Evolutionary conservation across 75 land plant genomes (phyloP).

Genomic region (Cupressus sempervirens): DNA sequence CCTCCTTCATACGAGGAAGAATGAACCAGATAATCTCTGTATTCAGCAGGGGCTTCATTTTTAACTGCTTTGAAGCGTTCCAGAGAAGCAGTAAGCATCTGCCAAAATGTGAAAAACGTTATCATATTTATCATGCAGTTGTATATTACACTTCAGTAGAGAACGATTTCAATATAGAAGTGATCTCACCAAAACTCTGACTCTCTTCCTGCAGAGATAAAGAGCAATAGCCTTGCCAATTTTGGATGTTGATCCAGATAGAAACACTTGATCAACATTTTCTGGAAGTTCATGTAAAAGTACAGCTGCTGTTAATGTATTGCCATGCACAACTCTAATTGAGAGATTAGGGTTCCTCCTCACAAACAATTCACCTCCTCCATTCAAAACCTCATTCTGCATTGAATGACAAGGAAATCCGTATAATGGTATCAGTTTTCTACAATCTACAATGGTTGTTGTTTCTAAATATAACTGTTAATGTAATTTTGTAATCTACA

Average conservation of each 20-base stretch:
- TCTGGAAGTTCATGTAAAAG: slow-evolving; percentile 27
- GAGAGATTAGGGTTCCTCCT: slow-evolving; percentile 25
- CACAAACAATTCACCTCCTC: slow-evolving; percentile 40
- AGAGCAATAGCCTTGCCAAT: slow-evolving; percentile 44
- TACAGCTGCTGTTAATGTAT: slow-evolving; percentile 41
- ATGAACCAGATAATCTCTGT: slow-evolving; percentile 21
- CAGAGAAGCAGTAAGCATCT: slow-evolving; percentile 42
- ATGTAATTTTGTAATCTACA: too few species aligned
- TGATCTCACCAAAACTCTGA: slow-evolving; percentile 33
- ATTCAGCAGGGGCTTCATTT: slow-evolving; percentile 23
- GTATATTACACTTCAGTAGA: not conserved
- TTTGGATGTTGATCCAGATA: slow-evolving; percentile 42
- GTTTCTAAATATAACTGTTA: too few species aligned
- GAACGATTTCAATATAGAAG: not conserved
- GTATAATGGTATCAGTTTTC: too few species aligned
- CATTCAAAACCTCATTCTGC: slow-evolving; percentile 48
- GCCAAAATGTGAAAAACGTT: not conserved
- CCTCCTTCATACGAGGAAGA: slow-evolving; percentile 41
- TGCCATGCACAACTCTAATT: slow-evolving; percentile 38
- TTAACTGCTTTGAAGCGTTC: slow-evolving; percentile 28
- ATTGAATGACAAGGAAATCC: not conserved
- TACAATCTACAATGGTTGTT: too few species aligned
- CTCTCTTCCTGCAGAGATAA: slow-evolving; percentile 31
- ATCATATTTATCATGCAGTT: not conserved
- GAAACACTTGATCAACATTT: slow-evolving; percentile 24